Evolutionary conservation across 768 basidiomycete genomes (phyloP).

Genomic region (Lentinula boryana): DNA sequence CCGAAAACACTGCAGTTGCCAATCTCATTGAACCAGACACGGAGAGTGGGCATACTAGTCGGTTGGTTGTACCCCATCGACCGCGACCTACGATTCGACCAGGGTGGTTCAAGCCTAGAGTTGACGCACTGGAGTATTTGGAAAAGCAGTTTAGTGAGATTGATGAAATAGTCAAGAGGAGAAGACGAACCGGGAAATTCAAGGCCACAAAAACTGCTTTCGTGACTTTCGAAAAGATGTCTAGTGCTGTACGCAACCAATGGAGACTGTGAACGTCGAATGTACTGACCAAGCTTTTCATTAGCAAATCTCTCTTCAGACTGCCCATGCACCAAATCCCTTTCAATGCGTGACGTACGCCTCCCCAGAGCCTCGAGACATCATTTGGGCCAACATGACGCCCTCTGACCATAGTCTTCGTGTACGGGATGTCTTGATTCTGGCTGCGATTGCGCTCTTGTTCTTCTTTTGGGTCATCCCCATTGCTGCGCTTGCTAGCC

Average conservation of each 20-base stretch:
- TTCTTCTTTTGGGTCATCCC: conserved; percentile 93
- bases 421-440: conserved; percentile 67
- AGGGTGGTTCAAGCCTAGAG: conserved; percentile 66
- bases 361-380: conserved; percentile 93
- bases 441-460: conserved; percentile 62
- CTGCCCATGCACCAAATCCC: conserved; percentile 68
- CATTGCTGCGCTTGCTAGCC: conserved; percentile 76
- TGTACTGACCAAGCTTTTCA: not conserved
- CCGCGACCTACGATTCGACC: conserved; percentile 72
- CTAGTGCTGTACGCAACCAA: conserved; percentile 63
- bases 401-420: conserved; percentile 52
- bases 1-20: conserved; percentile 46
- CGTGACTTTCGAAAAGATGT: conserved; percentile 95
- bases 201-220: conserved; percentile 83
- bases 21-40: conserved; percentile 45
- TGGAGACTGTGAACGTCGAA: not conserved
- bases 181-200: conserved; percentile 68
- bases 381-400: conserved; percentile 89
- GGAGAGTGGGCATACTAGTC: conserved; percentile 46
- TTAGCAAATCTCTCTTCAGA: conserved; percentile 86
- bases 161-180: conserved; percentile 77
- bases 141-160: conserved; percentile 74
- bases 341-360: conserved; percentile 60
- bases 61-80: conserved; percentile 70
- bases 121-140: conserved; percentile 88